Percentiles rank a stretch among this genome's conserved stretches.
These are phyloP conservation scores for Decorospora gaudefroyi DNA, from an alignment of 2,329 filamentous ascomycete species.

Conservation along the genomic window DNA sequence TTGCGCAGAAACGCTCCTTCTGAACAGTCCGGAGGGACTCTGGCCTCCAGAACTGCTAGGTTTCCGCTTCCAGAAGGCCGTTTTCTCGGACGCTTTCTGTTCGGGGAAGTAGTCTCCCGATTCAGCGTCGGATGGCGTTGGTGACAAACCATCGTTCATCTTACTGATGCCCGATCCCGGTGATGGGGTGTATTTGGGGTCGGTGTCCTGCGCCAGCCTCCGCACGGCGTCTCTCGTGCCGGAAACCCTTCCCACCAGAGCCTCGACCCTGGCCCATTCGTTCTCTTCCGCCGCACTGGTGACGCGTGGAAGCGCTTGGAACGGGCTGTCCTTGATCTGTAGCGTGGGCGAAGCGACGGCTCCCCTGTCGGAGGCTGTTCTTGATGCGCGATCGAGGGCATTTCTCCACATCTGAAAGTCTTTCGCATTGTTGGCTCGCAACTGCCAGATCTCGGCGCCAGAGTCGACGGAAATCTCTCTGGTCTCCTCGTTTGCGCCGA, in stretches of 20 bases:
- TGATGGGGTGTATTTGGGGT: slow-evolving; percentile 60
- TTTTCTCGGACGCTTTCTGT: slow-evolving; percentile 58
- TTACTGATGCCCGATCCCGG: slow-evolving; percentile 42
- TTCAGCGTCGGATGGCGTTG: slow-evolving; percentile 52
- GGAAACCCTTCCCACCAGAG: slow-evolving; percentile 81
- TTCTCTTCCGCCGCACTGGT: slow-evolving; percentile 65
- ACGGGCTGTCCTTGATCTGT: slow-evolving; percentile 33
- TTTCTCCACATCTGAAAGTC: slow-evolving; percentile 88
- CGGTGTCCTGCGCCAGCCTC: slow-evolving; percentile 82
- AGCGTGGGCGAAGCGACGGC: slow-evolving; percentile 36
- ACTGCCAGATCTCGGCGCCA: slow-evolving; percentile 94
- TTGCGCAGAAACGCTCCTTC: slow-evolving; percentile 59
- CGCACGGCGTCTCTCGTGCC: slow-evolving; percentile 88
- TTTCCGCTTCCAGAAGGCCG: slow-evolving; percentile 92
- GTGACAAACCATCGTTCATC: slow-evolving; percentile 38
- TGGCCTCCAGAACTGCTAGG: slow-evolving; percentile 59
- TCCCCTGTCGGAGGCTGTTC: slow-evolving; percentile 45
- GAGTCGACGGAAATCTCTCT: slow-evolving; percentile 96
- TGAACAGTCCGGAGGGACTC: slow-evolving; percentile 52
- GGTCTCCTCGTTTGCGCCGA: slow-evolving; percentile 84
- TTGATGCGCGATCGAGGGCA: slow-evolving; percentile 81
- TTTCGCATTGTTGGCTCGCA: slow-evolving; percentile 77
- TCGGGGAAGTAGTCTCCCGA: slow-evolving; percentile 61
- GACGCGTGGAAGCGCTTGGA: slow-evolving; percentile 23
- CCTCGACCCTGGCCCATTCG: slow-evolving; percentile 87